phyloP scores from a whole-genome alignment of 371 early-diverging fungal species.

The Actinomucor elegans region DNA sequence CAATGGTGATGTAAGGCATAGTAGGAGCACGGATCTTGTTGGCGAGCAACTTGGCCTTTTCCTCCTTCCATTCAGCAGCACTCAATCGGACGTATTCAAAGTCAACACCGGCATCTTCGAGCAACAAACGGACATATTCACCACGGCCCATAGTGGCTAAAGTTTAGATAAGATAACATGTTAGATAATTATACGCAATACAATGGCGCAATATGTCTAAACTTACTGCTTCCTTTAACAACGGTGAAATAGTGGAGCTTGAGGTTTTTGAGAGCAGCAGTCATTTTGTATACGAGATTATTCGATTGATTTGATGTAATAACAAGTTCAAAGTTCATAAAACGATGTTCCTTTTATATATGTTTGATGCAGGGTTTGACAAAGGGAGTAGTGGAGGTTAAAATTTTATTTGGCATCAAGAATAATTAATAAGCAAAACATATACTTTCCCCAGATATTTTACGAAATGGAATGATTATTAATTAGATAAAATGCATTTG shows the following conservation, averaged over 20 bases:
- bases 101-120: slow-evolving; percentile 27
- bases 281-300: slow-evolving; percentile 3
- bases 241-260: slow-evolving; percentile 12
- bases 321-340: too few relatives aligned
- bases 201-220: background rate
- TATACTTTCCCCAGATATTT: too few relatives aligned
- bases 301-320: too few relatives aligned
- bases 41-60: slow-evolving; percentile 10
- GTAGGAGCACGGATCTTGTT: slow-evolving; percentile 11
- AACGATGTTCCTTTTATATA: too few relatives aligned
- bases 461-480: too few relatives aligned
- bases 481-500: too few relatives aligned
- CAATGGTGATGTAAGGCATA: slow-evolving; percentile 22
- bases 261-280: background rate
- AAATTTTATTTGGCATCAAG: too few relatives aligned
- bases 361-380: too few relatives aligned
- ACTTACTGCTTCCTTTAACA: slow-evolving; percentile 10
- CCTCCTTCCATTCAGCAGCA: slow-evolving; percentile 12
- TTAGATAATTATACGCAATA: background rate
- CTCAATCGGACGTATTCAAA: slow-evolving; percentile 20
- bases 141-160: slow-evolving; percentile 24
- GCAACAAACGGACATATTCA: slow-evolving; percentile 22
- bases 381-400: too few relatives aligned
- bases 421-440: too few relatives aligned
- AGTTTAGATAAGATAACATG: too few relatives aligned